These are phyloP conservation scores for Penicillium sp. DNA, from an alignment of 2,329 filamentous ascomycete species.

Conservation along the genomic window DNA sequence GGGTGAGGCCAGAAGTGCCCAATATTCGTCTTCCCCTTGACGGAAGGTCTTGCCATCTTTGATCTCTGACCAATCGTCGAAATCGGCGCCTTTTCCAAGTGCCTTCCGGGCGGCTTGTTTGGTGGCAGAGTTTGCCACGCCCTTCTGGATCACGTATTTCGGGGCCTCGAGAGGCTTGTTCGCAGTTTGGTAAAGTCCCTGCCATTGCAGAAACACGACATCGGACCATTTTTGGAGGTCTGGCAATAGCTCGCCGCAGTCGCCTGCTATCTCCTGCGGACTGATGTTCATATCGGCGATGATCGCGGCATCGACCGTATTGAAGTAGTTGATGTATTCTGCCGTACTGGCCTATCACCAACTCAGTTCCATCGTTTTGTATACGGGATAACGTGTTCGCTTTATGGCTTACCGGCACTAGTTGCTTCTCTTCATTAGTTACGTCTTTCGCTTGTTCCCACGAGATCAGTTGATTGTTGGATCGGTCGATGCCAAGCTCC, in stretches of 20 bases:
- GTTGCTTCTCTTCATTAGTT: not conserved
- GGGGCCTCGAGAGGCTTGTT: not conserved
- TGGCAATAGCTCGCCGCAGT: not conserved
- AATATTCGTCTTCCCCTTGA: not conserved
- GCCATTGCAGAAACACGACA: not conserved
- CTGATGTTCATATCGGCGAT: not conserved
- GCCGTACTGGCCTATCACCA: not conserved
- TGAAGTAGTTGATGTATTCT: not conserved
- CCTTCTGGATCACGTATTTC: not conserved
- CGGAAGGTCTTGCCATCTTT: not conserved
- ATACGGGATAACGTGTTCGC: not conserved
- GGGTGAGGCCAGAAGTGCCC: not conserved
- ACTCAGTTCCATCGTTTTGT: not conserved
- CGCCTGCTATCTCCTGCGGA: not conserved
- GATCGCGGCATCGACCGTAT: not conserved
- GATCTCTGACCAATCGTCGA: not conserved
- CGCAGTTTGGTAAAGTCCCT: not conserved
- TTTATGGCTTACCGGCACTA: not conserved
- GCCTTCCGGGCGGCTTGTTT: not conserved
- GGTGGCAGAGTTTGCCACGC: not conserved
- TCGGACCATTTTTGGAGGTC: not conserved
- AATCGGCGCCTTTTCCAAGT: not conserved
- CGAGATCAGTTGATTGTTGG: not conserved
- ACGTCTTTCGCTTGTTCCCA: not conserved
- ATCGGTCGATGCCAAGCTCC: not conserved